phyloP scores from a whole-genome alignment of 352 stramenopile species.

The Phytophthora multivora region DNA sequence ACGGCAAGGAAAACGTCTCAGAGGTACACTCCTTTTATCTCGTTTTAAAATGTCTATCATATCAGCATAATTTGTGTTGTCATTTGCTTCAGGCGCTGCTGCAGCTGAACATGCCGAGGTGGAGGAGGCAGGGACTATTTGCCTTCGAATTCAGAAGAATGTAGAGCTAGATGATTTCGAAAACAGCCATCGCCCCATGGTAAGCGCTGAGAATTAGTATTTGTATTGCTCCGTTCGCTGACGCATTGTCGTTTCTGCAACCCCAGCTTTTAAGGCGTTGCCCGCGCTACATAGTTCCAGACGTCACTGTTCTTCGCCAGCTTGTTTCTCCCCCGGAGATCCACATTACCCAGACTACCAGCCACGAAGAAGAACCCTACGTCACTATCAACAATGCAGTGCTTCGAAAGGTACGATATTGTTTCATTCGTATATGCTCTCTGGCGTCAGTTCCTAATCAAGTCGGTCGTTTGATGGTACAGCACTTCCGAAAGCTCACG shows the following conservation, averaged over 20 bases:
- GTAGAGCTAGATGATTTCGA: constrained; percentile 47
- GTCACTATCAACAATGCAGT: constrained; percentile 88
- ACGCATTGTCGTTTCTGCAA: background rate
- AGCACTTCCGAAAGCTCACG: constrained; percentile 89
- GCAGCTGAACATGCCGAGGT: constrained; percentile 18
- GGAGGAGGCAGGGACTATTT: constrained; percentile 46
- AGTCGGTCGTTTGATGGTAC: constrained; percentile 5
- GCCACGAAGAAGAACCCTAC: constrained; percentile 64
- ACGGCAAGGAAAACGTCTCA: constrained; percentile 23
- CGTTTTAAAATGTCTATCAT: background rate
- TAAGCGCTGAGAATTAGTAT: constrained; percentile 16
- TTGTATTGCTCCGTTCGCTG: constrained; percentile 8
- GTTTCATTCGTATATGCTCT: background rate
- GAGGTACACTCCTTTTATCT: background rate
- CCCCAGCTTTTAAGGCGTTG: constrained; percentile 64
- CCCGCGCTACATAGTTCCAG: constrained; percentile 56
- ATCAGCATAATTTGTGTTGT: background rate
- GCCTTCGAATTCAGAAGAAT: constrained; percentile 65
- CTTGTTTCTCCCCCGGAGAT: constrained; percentile 60
- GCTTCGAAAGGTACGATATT: constrained; percentile 59
- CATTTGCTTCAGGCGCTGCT: constrained; percentile 1
- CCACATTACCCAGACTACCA: constrained; percentile 52
- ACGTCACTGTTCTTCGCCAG: constrained; percentile 67
- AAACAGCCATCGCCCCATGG: constrained; percentile 43
- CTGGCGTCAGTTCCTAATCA: background rate